Conservation (phyloP, 225 moss, liverwort and hornwort genomes). For the Climacium dendroides region DNA sequence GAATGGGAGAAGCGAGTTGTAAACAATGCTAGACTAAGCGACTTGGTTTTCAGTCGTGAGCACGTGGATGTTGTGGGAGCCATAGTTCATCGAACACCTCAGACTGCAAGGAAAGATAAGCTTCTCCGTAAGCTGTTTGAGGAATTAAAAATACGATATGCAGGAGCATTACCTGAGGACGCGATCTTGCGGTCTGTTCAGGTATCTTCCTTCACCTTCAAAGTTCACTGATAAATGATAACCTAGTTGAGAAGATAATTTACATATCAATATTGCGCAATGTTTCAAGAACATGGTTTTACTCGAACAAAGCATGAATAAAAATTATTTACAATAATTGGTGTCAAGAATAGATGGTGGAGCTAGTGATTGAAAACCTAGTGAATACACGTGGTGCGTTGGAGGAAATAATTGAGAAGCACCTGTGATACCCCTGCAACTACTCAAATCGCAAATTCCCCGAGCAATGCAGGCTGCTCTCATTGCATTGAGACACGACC, state of each 20-base stretch:
- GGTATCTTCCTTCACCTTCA: conserved; percentile 12
- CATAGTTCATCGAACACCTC: conserved; percentile 70
- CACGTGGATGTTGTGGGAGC: conserved; percentile 73
- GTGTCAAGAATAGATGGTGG: neutral
- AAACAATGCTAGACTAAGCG: conserved; percentile 58
- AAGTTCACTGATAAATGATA: neutral
- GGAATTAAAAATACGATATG: conserved; percentile 46
- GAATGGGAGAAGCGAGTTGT: conserved; percentile 69
- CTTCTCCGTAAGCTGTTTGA: conserved; percentile 44
- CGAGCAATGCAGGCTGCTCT: neutral
- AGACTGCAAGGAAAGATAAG: conserved; percentile 26
- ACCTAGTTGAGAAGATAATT: neutral
- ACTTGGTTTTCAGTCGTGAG: conserved; percentile 61
- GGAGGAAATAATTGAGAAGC: neutral
- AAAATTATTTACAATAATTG: neutral
- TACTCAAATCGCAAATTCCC: neutral
- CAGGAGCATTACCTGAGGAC: conserved; percentile 83
- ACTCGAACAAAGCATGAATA: neutral
- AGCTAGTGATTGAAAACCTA: neutral
- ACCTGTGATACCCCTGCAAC: neutral
- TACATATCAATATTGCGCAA: neutral
- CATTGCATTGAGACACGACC: neutral
- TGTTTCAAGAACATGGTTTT: neutral
- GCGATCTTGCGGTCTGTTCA: conserved; percentile 66
- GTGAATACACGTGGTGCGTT: neutral